phyloP scores from a whole-genome alignment of 2,329 filamentous ascomycete genomes.

The Gnomoniopsis sp. region DNA sequence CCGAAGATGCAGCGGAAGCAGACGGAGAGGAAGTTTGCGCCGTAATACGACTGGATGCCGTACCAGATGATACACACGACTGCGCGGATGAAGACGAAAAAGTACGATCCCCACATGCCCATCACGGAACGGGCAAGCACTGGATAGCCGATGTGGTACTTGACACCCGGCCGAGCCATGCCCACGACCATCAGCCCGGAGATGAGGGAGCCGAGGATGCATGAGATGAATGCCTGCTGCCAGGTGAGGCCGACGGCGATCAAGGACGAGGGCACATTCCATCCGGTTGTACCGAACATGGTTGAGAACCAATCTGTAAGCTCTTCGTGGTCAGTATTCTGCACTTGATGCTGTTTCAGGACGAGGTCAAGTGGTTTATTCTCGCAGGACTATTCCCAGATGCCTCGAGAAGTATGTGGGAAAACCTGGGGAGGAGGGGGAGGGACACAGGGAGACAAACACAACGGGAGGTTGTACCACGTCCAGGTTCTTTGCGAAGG shows the following conservation, averaged over 20 bases:
- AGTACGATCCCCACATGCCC: slow-evolving; percentile 41
- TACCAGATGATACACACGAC: slow-evolving; percentile 28
- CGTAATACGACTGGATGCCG: slow-evolving; percentile 23
- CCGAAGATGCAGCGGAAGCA: slow-evolving; percentile 33
- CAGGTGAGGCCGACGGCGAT: slow-evolving; percentile 28
- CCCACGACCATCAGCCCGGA: slow-evolving; percentile 23
- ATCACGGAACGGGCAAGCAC: slow-evolving; percentile 35
- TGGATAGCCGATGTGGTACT: slow-evolving; percentile 29
- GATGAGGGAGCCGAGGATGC: slow-evolving; percentile 24
- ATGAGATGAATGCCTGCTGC: slow-evolving; percentile 26
- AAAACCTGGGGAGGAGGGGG: too few species aligned
- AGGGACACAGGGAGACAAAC: too few species aligned
- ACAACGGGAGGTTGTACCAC: slow-evolving; percentile 27
- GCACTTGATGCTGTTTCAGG: too few species aligned
- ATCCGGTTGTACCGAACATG: slow-evolving; percentile 26
- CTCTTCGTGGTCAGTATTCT: too few species aligned
- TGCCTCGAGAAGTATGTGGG: too few species aligned
- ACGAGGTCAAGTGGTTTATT: too few species aligned
- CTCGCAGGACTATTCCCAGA: too few species aligned
- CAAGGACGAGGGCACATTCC: slow-evolving; percentile 27
- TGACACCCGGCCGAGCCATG: slow-evolving; percentile 26
- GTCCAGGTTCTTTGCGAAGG: slow-evolving; percentile 27
- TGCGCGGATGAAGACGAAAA: slow-evolving; percentile 34
- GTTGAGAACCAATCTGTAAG: slow-evolving; percentile 25
- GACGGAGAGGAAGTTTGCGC: slow-evolving; percentile 22